Evolutionary conservation across 305 asterid genomes (phyloP), one percentile per base, ranked within the genome.

Genomic region (Plantago rigida): DNA sequence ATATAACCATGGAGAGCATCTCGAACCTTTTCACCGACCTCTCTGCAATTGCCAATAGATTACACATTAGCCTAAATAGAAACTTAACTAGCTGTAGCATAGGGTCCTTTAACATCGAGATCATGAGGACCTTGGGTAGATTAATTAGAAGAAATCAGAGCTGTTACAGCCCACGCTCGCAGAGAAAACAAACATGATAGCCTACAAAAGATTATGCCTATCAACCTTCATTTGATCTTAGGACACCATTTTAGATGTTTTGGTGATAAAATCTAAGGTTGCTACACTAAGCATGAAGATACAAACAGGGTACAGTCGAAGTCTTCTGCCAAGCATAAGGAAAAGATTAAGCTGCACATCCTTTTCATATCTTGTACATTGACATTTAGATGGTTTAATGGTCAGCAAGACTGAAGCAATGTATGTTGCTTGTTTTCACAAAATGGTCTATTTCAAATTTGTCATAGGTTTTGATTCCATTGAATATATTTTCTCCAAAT

Each of bases 1-100:
- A 91, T 81, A 71, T 75, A 89, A 47, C 75, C 72, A 54, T 86
- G 94, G 61, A 89, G 76, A n/a, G 85, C 78, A 71, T 87, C 96
- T 64, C 92, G 77, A 60, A 85, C 55, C 73, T 67, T 85, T 57
- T 80, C 86, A 73, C 77, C 78, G 2, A 87, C 65, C 3, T 85
- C 86, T 69, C 96, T 87, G 82, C 54, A 53, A 60, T 73, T 48
- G 45, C 47, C 31, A 15, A 45, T 24, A 66, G 47, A 49, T 10
- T 8, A 31, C 17, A 28, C 52, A 68, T 71, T 41, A 65, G 54
- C 54, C 49, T 44, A 65, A 47, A 54, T 12, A 54, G 44, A 53
- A 17, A 13, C 9, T 19, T 1, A 22, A 48, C 53, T 48, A 19
- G 24, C 5, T 48, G 22, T 15, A 5, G 11, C 24, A 2, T 3